A percentile compares a stretch with the other conserved stretches of the same genome.
Conservation (phyloP, 495 filamentous ascomycete species). For the Chaetomidium leptoderma region DNA sequence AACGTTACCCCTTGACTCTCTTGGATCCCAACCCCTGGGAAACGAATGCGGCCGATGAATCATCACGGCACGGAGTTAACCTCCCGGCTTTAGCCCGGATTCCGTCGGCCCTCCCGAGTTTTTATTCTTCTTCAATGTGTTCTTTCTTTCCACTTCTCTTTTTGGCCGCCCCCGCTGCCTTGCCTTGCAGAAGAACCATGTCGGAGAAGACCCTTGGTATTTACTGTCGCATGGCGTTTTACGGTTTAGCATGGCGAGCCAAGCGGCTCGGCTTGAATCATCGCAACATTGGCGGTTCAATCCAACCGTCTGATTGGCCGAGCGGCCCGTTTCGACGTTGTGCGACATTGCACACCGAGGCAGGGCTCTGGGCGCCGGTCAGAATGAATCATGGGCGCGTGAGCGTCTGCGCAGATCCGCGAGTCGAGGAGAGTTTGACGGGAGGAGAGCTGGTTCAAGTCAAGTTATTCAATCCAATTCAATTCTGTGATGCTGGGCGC, state of each 20-base stretch:
- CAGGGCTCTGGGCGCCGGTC: background rate
- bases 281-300: background rate
- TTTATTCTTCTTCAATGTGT: background rate
- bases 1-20: too few species aligned
- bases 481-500: too few species aligned
- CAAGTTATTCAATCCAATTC: too few species aligned
- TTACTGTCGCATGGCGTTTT: background rate
- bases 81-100: constrained; percentile 7
- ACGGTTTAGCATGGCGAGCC: background rate
- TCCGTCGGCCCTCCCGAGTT: background rate
- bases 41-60: background rate
- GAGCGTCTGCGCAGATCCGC: too few species aligned
- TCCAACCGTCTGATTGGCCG: background rate
- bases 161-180: background rate
- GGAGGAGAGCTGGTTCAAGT: too few species aligned
- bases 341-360: background rate
- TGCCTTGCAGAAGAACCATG: background rate
- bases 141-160: too few species aligned
- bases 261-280: constrained; percentile 1
- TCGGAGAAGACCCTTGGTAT: background rate
- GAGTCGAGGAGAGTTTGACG: too few species aligned
- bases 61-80: constrained; percentile 9
- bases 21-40: background rate
- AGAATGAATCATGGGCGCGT: background rate
- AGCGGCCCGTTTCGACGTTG: background rate